Base-by-base conservation (phyloP, 2,329 filamentous ascomycete species). In the Phoma sp. region DNA sequence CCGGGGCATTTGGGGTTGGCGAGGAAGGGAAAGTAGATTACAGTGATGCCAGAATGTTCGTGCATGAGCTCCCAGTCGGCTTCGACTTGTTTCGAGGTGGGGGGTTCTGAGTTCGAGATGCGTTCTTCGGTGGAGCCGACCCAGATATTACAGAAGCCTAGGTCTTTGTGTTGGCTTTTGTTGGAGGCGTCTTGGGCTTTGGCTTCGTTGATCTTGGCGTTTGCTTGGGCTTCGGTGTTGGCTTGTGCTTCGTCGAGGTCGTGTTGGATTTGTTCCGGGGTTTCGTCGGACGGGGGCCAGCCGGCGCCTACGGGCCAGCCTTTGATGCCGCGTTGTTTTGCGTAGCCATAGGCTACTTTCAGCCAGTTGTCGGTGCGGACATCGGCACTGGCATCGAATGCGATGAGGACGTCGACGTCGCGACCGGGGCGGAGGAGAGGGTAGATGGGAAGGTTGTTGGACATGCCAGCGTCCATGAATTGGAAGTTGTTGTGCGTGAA, bases 291-390 rank as follows among this genome's bases (percentile, higher is more conserved):
- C 53, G 86, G 87, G 1, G 94, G 94, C 95, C 95, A 99, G 17
- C 95, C 95, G n/a, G 92, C 88, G 6, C 94, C 94, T 6, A 97
- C 78, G 0, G 95, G 95, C 95, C 95, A 99, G 5, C 94, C 94
- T 72, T 92, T 94, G 72, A 99, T 88, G 7, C 90, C 91, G 38
- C 94, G 88, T 74, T 97, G 93, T 24, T 87, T 86, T 2, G 92
- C 93, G 70, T 98, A 99, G 1, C 95, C 94, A 68, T 98, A 95
- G 0, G 90, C 91, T 0, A 96, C 92, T 15, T 91, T 92, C 17
- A 99, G 86, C 95, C 95, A 99, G 70, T 99, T 98, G 69, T 97
- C 93, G 6, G 90, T 91, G 71, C 89, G 91, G 56, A 96, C 91
- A 65, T 99, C 95, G 19, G 93, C 93, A 1, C 91, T 96, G 3